These are phyloP conservation scores for Sungouiella thailandica DNA, from an alignment of 805 yeast genomes.

Conservation along the genomic window DNA sequence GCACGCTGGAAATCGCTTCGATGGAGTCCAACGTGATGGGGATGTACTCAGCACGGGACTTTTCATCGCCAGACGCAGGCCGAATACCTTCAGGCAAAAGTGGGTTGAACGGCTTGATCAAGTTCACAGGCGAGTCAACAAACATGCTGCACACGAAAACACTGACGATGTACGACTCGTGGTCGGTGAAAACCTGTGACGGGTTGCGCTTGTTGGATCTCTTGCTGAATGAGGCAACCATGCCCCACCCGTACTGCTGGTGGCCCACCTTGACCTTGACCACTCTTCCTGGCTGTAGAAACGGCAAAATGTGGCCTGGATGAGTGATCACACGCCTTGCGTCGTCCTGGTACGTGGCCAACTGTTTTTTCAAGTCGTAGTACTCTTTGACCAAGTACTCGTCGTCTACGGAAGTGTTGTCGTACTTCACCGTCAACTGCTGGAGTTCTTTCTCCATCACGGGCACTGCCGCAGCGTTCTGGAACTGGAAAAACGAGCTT, in stretches of 20 bases:
- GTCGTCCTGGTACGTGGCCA: conserved; percentile 67
- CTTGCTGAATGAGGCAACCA: conserved; percentile 72
- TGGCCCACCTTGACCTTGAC: conserved; percentile 58
- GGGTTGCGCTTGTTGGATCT: conserved; percentile 60
- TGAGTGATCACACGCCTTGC: conserved; percentile 80
- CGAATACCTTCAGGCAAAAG: conserved; percentile 83
- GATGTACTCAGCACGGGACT: conserved; percentile 66
- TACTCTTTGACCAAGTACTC: conserved; percentile 73
- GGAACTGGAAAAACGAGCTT: conserved; percentile 91
- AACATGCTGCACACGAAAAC: conserved; percentile 78
- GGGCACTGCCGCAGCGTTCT: conserved; percentile 88
- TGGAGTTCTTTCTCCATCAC: conserved; percentile 61
- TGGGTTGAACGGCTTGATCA: conserved; percentile 74
- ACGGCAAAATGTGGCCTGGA: conserved; percentile 81
- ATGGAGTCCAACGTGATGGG: conserved; percentile 83
- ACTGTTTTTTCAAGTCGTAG: conserved; percentile 72
- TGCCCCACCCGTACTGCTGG: conserved; percentile 93
- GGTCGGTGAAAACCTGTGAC: conserved; percentile 62
- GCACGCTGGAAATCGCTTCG: conserved; percentile 67
- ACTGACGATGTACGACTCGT: conserved; percentile 83
- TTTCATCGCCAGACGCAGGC: conserved; percentile 72
- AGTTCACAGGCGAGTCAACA: conserved; percentile 76
- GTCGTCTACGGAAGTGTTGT: conserved; percentile 59
- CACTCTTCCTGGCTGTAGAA: conserved; percentile 85
- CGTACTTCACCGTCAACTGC: conserved; percentile 47